phyloP scores from a whole-genome alignment of 768 basidiomycete species.

The Grammothele lineata region DNA sequence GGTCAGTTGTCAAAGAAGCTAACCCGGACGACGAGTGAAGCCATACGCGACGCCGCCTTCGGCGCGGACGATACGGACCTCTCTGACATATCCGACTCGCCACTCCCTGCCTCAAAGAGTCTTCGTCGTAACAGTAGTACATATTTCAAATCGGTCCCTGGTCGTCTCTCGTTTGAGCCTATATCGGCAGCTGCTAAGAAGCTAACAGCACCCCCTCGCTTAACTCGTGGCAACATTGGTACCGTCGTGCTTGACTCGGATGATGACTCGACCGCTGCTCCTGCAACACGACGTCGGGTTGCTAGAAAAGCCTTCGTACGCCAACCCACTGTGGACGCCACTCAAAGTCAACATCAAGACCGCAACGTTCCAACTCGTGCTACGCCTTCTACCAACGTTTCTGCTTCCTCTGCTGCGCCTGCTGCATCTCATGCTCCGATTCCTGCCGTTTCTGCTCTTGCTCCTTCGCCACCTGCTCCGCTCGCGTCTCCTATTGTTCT shows the following conservation, averaged over 20 bases:
- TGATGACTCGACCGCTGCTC: constrained; percentile 16
- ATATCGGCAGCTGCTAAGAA: no score
- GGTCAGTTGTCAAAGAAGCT: not conserved
- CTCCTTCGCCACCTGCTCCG: no score
- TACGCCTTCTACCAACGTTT: no score
- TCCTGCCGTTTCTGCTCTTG: no score
- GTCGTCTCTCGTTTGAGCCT: no score
- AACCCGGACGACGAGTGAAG: constrained; percentile 21
- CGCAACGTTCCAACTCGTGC: not conserved
- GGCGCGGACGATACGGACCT: constrained; percentile 24
- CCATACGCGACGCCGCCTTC: constrained; percentile 17
- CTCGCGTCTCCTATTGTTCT: no score
- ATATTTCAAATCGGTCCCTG: no score
- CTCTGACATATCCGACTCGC: constrained; percentile 21
- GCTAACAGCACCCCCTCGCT: not conserved
- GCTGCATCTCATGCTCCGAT: no score
- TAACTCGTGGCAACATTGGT: constrained; percentile 4
- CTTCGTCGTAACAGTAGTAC: no score
- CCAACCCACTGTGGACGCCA: not conserved
- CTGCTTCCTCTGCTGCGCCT: no score
- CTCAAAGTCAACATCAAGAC: no score
- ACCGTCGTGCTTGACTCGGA: constrained; percentile 20
- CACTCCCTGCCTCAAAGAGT: no score
- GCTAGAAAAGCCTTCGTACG: not conserved
- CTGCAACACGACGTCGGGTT: not conserved